Evolutionary conservation across 257 asterid species (phyloP).

Genomic region (Misopates orontium): DNA sequence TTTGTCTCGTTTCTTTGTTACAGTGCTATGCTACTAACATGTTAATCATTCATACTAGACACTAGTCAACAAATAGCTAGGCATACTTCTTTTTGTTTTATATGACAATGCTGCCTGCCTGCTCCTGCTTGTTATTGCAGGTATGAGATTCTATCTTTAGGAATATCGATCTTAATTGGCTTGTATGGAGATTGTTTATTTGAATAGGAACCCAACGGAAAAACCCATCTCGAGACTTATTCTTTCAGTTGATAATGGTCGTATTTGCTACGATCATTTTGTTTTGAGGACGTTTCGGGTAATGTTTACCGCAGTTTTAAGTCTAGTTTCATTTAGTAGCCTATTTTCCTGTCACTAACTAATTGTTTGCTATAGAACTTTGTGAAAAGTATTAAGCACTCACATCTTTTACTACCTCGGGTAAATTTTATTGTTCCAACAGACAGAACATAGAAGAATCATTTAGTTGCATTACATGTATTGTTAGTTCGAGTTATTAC

Average conservation of each 20-base stretch:
- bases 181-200: constrained; percentile 69
- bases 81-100: too few species aligned
- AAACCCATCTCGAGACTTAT: constrained; percentile 75
- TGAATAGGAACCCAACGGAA: constrained; percentile 81
- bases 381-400: constrained; percentile 6
- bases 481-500: not conserved
- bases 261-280: constrained; percentile 82
- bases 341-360: not conserved
- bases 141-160: constrained; percentile 85
- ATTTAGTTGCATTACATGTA: too few species aligned
- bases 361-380: not conserved
- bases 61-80: too few species aligned
- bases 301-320: constrained; percentile 10
- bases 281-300: constrained; percentile 93
- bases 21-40: too few species aligned
- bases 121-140: too few species aligned
- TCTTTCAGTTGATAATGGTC: constrained; percentile 60
- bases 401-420: constrained; percentile 38
- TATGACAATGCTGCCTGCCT: too few species aligned
- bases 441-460: constrained; percentile 82
- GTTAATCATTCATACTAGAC: too few species aligned
- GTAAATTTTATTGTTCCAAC: constrained; percentile 88
- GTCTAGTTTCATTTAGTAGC: not conserved
- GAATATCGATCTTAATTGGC: constrained; percentile 64
- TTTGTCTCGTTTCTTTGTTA: too few species aligned